Percentiles rank a stretch among this genome's conserved stretches.
Evolutionary conservation across 108 stramenopile genomes (phyloP).

Genomic region (Nitzschia putrida): DNA sequence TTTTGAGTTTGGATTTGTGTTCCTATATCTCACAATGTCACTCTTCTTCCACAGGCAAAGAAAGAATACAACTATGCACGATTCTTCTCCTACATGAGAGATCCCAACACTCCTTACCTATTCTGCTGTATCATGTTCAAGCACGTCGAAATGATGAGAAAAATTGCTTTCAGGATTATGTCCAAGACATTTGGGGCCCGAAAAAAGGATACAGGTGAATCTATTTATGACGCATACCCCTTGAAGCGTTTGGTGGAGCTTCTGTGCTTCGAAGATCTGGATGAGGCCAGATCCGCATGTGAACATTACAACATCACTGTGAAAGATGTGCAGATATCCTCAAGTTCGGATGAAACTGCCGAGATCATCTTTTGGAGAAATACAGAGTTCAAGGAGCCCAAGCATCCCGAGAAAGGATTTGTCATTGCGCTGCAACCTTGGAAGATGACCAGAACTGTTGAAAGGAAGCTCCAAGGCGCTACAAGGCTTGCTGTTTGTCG

Average conservation of each 20-base stretch:
- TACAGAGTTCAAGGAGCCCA: conserved; percentile 69
- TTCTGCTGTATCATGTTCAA: conserved; percentile 89
- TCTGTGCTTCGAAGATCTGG: conserved; percentile 79
- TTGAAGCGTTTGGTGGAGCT: conserved; percentile 58
- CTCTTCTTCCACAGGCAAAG: conserved; percentile 43
- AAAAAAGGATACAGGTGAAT: conserved; percentile 66
- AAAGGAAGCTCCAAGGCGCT: conserved; percentile 75
- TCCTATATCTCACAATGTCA: background rate
- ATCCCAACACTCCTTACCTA: conserved; percentile 73
- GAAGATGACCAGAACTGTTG: conserved; percentile 87
- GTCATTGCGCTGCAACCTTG: conserved; percentile 62
- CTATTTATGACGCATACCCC: conserved; percentile 80
- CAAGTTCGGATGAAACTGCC: conserved; percentile 11
- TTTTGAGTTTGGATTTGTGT: background rate
- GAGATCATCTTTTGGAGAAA: conserved; percentile 71
- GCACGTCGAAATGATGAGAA: conserved; percentile 84
- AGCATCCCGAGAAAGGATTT: conserved; percentile 71
- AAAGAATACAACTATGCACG: conserved; percentile 83
- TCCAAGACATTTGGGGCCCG: conserved; percentile 70
- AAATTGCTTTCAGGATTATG: conserved; percentile 76
- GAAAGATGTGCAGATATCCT: conserved; percentile 40
- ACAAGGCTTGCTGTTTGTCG: conserved; percentile 83
- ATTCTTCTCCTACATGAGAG: conserved; percentile 73
- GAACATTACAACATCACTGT: conserved; percentile 79
- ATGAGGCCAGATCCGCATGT: conserved; percentile 77